Percentiles rank a stretch among this genome's conserved stretches.
Conservation (phyloP, 2,329 filamentous ascomycete genomes). For the Hypomyces rosellus region DNA sequence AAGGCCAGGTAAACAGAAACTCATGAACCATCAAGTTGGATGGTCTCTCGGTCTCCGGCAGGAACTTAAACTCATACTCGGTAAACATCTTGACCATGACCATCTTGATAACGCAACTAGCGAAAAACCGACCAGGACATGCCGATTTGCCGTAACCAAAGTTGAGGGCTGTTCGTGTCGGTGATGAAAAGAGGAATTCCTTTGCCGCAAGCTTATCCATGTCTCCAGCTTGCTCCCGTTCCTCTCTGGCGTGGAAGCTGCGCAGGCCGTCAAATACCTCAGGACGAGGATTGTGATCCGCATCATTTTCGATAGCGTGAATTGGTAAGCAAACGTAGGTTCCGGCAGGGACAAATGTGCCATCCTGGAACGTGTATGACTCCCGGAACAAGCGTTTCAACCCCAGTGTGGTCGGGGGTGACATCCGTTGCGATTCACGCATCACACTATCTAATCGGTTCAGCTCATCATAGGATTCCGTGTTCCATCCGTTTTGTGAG, state of each 20-base stretch:
- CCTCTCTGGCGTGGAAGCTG: not conserved
- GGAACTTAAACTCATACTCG: slow-evolving; percentile 40
- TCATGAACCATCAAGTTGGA: not conserved
- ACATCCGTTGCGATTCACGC: not conserved
- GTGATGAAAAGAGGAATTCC: not conserved
- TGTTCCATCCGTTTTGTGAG: not conserved
- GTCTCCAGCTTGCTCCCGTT: not conserved
- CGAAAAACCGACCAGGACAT: slow-evolving; percentile 46
- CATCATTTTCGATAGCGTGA: not conserved
- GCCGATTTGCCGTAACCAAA: slow-evolving; percentile 38
- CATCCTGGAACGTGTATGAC: not conserved
- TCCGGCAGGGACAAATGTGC: not conserved
- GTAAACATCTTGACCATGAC: slow-evolving; percentile 39
- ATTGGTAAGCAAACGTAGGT: not conserved
- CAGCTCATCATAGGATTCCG: not conserved
- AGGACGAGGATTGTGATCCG: not conserved
- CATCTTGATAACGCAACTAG: slow-evolving; percentile 45
- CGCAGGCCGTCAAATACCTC: not conserved
- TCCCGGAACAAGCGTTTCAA: not conserved
- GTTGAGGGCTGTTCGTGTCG: not conserved
- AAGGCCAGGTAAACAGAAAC: not conserved
- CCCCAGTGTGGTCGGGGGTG: not conserved
- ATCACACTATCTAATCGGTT: not conserved
- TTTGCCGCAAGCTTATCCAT: not conserved
- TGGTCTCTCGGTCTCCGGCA: not conserved